phyloP scores from a whole-genome alignment of 352 stramenopile species.

The Aphanomyces astaci region DNA sequence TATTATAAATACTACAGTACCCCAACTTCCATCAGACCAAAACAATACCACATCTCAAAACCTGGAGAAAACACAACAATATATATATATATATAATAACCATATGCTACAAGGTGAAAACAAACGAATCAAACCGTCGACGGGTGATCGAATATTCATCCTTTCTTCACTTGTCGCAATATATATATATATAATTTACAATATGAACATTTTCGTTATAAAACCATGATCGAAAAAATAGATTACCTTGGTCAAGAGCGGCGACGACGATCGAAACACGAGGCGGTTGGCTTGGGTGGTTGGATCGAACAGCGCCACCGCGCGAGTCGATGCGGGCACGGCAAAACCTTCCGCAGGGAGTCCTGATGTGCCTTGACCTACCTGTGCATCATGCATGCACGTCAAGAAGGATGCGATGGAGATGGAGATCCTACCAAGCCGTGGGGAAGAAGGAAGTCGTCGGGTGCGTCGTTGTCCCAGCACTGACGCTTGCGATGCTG shows the following conservation, averaged over 20 bases:
- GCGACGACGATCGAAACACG: slow-evolving; percentile 24
- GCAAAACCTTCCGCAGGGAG: slow-evolving; percentile 2
- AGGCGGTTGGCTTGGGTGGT: slow-evolving; percentile 17
- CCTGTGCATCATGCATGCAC: no score
- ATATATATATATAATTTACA: no score
- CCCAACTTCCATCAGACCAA: no score
- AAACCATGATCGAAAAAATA: not conserved
- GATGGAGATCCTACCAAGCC: not conserved
- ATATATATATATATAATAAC: no score
- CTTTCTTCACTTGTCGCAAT: no score
- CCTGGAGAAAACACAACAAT: no score
- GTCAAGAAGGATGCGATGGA: not conserved
- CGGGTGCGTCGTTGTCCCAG: slow-evolving; percentile 6
- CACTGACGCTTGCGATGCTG: slow-evolving; percentile 22
- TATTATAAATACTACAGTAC: no score
- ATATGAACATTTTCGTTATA: no score
- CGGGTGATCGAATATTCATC: no score
- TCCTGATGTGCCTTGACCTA: not conserved
- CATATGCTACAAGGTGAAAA: no score
- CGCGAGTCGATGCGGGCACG: not conserved
- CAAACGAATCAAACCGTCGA: no score
- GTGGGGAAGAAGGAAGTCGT: not conserved
- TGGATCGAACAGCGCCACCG: slow-evolving; percentile 9
- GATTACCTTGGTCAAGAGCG: slow-evolving; percentile 21
- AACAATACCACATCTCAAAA: no score